These are phyloP conservation scores for Diaporthe vexans DNA, from an alignment of 2,329 filamentous ascomycete genomes.

Conservation along the genomic window DNA sequence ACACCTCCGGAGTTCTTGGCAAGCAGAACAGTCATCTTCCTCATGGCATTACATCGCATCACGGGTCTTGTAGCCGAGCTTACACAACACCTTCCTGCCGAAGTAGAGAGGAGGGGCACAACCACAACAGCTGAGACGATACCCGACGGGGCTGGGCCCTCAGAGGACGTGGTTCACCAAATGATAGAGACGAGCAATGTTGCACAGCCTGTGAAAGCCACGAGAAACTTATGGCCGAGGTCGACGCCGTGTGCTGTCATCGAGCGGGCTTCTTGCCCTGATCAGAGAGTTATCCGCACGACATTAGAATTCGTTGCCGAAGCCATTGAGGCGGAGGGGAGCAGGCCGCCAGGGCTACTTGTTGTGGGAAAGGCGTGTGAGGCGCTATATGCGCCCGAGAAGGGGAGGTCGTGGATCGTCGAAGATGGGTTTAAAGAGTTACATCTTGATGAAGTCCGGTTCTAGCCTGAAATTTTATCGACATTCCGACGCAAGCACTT, in stretches of 20 bases:
- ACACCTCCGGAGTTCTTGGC: conserved; percentile 83
- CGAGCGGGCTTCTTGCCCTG: conserved; percentile 92
- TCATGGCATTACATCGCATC: conserved; percentile 95
- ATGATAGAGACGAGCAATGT: conserved; percentile 31
- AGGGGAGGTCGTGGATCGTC: conserved; percentile 80
- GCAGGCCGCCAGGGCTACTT: conserved; percentile 87
- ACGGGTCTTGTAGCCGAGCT: conserved; percentile 80
- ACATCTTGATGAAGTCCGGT: conserved; percentile 58
- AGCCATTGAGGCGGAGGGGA: conserved; percentile 91
- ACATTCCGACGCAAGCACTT: not conserved
- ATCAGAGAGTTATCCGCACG: conserved; percentile 92
- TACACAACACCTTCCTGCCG: conserved; percentile 59
- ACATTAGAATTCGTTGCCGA: conserved; percentile 83
- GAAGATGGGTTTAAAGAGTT: conserved; percentile 89
- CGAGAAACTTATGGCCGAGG: conserved; percentile 74
- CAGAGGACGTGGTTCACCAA: conserved; percentile 32
- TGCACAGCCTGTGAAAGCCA: conserved; percentile 16
- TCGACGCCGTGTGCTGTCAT: conserved; percentile 92
- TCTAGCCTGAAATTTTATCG: conserved; percentile 11
- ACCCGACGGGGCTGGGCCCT: not conserved
- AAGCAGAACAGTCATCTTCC: conserved; percentile 87
- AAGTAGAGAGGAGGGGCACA: conserved; percentile 47
- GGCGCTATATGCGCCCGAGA: conserved; percentile 73
- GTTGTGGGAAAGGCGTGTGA: conserved; percentile 89
- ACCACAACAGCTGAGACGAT: conserved; percentile 19